phyloP scores from a whole-genome alignment of 2,329 filamentous ascomycete genomes.

The Elsinoe necatrix region DNA sequence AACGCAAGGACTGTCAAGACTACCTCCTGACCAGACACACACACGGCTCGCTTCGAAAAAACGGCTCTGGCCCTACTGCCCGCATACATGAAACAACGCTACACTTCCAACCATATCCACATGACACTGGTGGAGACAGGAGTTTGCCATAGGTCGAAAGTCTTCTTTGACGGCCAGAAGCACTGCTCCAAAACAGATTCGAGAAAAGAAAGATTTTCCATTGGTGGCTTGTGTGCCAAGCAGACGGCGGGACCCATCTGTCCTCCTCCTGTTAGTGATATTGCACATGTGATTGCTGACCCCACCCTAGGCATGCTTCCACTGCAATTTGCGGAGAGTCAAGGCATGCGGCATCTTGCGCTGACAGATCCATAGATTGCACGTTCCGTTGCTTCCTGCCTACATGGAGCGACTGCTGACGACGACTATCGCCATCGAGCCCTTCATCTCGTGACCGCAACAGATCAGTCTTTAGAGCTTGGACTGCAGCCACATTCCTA shows the following conservation, averaged over 20 bases:
- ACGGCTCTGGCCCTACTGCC: not conserved
- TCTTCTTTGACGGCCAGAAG: not conserved
- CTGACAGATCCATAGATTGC: not conserved
- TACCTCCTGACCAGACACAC: not conserved
- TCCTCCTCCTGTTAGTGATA: slow-evolving; percentile 6
- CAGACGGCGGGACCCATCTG: not conserved
- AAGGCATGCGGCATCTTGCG: not conserved
- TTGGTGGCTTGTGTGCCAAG: slow-evolving; percentile 1
- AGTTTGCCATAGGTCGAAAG: not conserved
- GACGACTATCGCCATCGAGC: not conserved
- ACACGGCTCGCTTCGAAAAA: not conserved
- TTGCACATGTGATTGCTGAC: not conserved
- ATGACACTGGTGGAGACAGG: not conserved
- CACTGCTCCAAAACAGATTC: slow-evolving; percentile 7
- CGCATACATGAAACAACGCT: not conserved
- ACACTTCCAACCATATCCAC: not conserved
- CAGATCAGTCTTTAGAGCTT: slow-evolving; percentile 30
- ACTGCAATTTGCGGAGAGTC: slow-evolving; percentile 4
- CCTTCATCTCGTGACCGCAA: not conserved
- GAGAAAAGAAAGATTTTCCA: not conserved
- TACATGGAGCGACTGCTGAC: not conserved
- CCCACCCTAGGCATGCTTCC: not conserved
- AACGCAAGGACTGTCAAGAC: not conserved
- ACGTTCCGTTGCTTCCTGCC: not conserved
- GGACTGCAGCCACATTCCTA: slow-evolving; percentile 33